A percentile compares a stretch with the other conserved stretches of the same genome.
phyloP scores from a whole-genome alignment of 192 early-diverging fungal genomes.

The Podila verticillata region DNA sequence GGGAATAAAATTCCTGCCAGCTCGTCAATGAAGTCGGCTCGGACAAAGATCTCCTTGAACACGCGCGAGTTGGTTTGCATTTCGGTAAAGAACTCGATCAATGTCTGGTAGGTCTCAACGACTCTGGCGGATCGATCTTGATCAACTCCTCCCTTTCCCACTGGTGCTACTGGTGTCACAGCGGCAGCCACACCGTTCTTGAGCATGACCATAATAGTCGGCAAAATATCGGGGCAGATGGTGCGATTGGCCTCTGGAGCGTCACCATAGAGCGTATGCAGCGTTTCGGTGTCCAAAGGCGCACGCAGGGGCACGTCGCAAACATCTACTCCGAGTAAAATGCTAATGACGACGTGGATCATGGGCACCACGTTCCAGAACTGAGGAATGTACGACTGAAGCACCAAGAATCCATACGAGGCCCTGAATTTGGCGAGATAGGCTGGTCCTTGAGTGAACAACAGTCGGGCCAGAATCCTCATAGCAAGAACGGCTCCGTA shows the following conservation, averaged over 20 bases:
- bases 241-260: slow-evolving; percentile 25
- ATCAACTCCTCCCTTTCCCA: slow-evolving; percentile 6
- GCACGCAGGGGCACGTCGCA: slow-evolving; percentile 58
- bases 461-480: slow-evolving; percentile 61
- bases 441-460: slow-evolving; percentile 54
- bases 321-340: slow-evolving; percentile 66
- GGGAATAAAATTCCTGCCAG: slow-evolving; percentile 65
- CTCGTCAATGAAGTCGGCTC: slow-evolving; percentile 60
- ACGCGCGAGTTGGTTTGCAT: slow-evolving; percentile 58
- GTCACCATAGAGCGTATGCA: slow-evolving; percentile 56
- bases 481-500: slow-evolving; percentile 63
- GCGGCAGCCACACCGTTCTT: slow-evolving; percentile 52
- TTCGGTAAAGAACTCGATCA: slow-evolving; percentile 58
- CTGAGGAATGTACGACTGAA: slow-evolving; percentile 62
- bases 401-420: slow-evolving; percentile 62
- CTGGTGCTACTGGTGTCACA: slow-evolving; percentile 18
- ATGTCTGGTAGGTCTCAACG: slow-evolving; percentile 52
- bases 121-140: slow-evolving; percentile 42
- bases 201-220: slow-evolving; percentile 58
- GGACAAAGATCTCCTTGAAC: slow-evolving; percentile 61
- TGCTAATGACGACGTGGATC: slow-evolving; percentile 62
- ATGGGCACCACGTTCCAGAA: slow-evolving; percentile 68
- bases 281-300: slow-evolving; percentile 56
- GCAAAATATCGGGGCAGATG: slow-evolving; percentile 58
- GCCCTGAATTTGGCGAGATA: slow-evolving; percentile 63